phyloP scores from a whole-genome alignment of 768 basidiomycete species.

The Pulveroboletus sp. region DNA sequence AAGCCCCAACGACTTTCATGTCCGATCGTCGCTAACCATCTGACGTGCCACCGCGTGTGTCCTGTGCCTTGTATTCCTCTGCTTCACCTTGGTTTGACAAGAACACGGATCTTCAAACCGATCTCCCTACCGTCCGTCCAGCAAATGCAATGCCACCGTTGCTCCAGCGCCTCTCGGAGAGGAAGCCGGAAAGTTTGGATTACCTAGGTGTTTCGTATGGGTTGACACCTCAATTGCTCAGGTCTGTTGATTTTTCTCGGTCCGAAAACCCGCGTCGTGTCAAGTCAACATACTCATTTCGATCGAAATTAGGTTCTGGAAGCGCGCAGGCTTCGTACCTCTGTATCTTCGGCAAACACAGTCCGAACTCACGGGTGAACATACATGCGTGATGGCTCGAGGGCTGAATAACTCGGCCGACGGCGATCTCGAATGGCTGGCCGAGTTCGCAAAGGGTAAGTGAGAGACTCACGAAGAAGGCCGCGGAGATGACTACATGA shows the following conservation, averaged over 20 bases:
- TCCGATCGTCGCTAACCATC: background rate
- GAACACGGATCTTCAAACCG: conserved; percentile 64
- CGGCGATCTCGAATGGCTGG: conserved; percentile 73
- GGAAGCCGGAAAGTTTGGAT: conserved; percentile 85
- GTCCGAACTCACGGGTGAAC: conserved; percentile 95
- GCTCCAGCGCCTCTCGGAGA: conserved; percentile 83
- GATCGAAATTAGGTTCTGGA: conserved; percentile 75
- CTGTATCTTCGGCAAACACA: conserved; percentile 90
- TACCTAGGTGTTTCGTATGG: conserved; percentile 97
- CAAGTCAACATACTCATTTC: background rate
- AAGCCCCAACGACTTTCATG: conserved; percentile 10
- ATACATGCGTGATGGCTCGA: conserved; percentile 93
- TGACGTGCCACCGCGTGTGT: background rate
- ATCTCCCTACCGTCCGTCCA: conserved; percentile 70
- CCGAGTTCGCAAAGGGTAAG: conserved; percentile 82
- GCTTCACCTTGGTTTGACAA: conserved; percentile 16
- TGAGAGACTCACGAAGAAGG: background rate
- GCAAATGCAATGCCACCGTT: conserved; percentile 85
- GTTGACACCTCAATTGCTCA: conserved; percentile 77
- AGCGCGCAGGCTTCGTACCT: conserved; percentile 85
- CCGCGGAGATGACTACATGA: background rate
- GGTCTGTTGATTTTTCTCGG: conserved; percentile 37
- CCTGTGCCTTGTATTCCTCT: background rate
- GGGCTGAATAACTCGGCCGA: conserved; percentile 67
- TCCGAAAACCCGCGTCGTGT: no score